Evolutionary conservation across 2,329 filamentous ascomycete species (phyloP).

Genomic region (Calonectria montana): DNA sequence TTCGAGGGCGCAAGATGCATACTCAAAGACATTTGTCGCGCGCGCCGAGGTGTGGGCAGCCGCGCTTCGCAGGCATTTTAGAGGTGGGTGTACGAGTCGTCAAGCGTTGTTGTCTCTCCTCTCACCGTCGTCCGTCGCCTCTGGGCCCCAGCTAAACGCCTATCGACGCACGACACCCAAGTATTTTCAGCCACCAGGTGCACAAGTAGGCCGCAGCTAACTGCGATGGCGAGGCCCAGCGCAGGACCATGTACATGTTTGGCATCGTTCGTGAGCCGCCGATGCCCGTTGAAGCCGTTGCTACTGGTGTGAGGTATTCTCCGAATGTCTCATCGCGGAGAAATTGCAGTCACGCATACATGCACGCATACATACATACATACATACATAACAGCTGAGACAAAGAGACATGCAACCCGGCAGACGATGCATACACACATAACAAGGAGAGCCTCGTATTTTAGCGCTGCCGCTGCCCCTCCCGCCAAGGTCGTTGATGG

Average conservation of each 20-base stretch:
- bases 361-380: neutral
- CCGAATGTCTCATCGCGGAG: slow-evolving; percentile 13
- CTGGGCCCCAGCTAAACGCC: neutral
- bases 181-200: neutral
- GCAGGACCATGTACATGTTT: neutral
- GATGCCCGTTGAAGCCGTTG: neutral
- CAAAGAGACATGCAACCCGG: neutral
- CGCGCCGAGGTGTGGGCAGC: neutral
- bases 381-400: neutral
- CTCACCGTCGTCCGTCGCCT: slow-evolving; percentile 5
- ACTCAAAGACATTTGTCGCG: neutral
- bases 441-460: neutral
- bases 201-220: slow-evolving; percentile 5
- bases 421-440: neutral
- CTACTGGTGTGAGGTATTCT: slow-evolving; percentile 8
- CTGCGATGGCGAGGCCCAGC: neutral
- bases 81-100: neutral
- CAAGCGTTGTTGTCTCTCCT: slow-evolving; percentile 35
- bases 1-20: neutral
- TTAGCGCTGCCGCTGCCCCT: neutral
- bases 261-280: neutral
- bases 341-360: slow-evolving; percentile 5
- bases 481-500: neutral
- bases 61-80: slow-evolving; percentile 18
- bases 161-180: slow-evolving; percentile 7